Evolutionary conservation across 139 green algal genomes (phyloP).

Genomic region (Chlorella vulgaris): DNA sequence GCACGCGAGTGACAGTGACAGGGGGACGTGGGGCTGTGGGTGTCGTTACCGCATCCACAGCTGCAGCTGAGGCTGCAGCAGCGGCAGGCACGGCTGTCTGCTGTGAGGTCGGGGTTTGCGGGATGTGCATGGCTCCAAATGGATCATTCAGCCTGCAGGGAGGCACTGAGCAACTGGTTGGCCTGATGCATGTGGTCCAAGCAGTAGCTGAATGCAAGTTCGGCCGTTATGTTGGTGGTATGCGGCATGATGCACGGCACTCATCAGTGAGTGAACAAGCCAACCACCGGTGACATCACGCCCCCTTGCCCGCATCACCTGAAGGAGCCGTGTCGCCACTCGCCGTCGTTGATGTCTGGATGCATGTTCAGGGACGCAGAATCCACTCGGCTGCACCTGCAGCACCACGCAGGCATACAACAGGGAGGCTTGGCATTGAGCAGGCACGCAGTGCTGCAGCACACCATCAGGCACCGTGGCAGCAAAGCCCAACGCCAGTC

Average conservation of each 20-base stretch:
- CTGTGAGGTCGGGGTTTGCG: neutral
- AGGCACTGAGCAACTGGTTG: too few relatives aligned
- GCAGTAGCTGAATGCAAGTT: too few relatives aligned
- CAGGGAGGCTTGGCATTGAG: neutral
- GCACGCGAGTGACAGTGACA: neutral
- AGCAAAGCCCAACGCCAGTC: too few relatives aligned
- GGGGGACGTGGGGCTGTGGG: neutral
- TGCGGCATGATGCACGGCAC: neutral
- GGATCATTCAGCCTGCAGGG: conserved; percentile 9
- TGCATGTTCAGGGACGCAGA: conserved; percentile 14
- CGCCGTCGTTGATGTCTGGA: conserved; percentile 3
- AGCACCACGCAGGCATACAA: neutral
- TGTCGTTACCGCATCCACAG: too few relatives aligned
- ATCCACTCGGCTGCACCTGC: conserved; percentile 15
- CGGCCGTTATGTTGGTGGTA: too few relatives aligned
- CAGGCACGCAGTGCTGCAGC: too few relatives aligned
- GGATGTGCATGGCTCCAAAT: conserved; percentile 12
- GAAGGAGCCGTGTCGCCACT: conserved; percentile 12
- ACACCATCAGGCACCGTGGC: too few relatives aligned
- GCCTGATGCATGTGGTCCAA: too few relatives aligned
- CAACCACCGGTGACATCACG: too few relatives aligned
- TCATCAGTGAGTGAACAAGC: too few relatives aligned
- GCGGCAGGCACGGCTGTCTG: neutral
- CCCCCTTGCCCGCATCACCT: conserved; percentile 4
- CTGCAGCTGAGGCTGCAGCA: neutral